These are phyloP conservation scores for Cladophialophora immunda DNA, from an alignment of 2,329 filamentous ascomycete species.

Conservation along the genomic window DNA sequence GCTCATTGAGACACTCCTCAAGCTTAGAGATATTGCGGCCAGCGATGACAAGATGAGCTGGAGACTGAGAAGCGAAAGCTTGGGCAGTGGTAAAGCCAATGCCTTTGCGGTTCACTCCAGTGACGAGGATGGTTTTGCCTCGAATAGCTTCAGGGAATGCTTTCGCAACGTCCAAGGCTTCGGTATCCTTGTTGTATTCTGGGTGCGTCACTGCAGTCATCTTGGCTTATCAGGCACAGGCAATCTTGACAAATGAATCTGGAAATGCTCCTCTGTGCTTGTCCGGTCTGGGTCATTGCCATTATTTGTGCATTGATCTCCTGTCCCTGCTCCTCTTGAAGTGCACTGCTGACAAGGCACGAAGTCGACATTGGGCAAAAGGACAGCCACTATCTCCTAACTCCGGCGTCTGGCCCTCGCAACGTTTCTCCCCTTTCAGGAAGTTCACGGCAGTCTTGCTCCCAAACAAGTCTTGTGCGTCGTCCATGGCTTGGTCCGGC, in stretches of 20 bases:
- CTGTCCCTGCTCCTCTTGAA: neutral
- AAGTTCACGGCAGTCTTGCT: neutral
- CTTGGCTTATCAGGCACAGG: neutral
- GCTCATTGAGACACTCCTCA: conserved; percentile 42
- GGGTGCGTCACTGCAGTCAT: conserved; percentile 29
- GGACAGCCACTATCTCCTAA: conserved; percentile 6
- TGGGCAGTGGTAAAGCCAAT: conserved; percentile 50
- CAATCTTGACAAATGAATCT: neutral
- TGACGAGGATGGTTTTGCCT: conserved; percentile 50
- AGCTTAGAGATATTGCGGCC: conserved; percentile 49
- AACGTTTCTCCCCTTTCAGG: conserved; percentile 3
- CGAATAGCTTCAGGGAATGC: conserved; percentile 40
- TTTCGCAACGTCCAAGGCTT: conserved; percentile 34
- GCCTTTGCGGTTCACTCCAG: conserved; percentile 49
- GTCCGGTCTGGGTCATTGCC: neutral
- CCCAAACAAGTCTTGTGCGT: neutral
- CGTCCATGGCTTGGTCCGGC: neutral
- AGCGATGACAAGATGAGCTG: conserved; percentile 51
- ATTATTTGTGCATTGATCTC: conserved; percentile 6
- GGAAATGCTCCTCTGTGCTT: neutral
- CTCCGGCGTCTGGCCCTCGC: conserved; percentile 1
- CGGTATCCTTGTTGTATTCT: conserved; percentile 23
- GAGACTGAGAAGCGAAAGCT: conserved; percentile 44
- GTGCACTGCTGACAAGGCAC: neutral
- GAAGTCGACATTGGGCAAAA: conserved; percentile 2